These are phyloP conservation scores for Kazachstania viticola DNA, from an alignment of 805 yeast genomes.

Conservation along the genomic window DNA sequence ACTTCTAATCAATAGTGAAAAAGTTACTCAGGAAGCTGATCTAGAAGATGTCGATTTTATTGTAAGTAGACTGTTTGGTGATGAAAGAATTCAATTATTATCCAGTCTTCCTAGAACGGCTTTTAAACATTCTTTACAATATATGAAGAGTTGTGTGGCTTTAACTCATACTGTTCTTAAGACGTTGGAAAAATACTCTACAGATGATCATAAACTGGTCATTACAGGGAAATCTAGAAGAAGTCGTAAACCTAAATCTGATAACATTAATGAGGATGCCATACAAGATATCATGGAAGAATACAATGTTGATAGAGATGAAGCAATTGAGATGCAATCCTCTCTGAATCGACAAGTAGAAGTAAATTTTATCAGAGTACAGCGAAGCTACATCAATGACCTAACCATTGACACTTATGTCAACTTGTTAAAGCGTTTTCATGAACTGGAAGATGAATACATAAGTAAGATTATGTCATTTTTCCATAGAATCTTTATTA, in stretches of 20 bases:
- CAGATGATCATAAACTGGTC: slow-evolving; percentile 39
- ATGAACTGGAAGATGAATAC: slow-evolving; percentile 48
- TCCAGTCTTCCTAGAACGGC: slow-evolving; percentile 53
- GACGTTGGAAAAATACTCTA: slow-evolving; percentile 47
- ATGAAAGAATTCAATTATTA: slow-evolving; percentile 43
- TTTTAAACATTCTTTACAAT: slow-evolving; percentile 48
- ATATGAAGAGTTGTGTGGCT: slow-evolving; percentile 49
- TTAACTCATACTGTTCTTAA: slow-evolving; percentile 54
- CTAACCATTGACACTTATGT: slow-evolving; percentile 56
- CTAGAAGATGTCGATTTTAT: slow-evolving; percentile 42
- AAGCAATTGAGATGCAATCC: slow-evolving; percentile 20
- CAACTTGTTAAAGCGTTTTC: slow-evolving; percentile 45
- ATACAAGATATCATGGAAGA: slow-evolving; percentile 30
- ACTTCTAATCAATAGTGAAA: slow-evolving; percentile 31
- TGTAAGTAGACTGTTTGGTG: slow-evolving; percentile 58
- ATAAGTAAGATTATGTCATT: slow-evolving; percentile 55
- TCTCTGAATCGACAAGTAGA: slow-evolving; percentile 7
- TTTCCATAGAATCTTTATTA: slow-evolving; percentile 59
- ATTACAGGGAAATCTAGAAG: slow-evolving; percentile 36
- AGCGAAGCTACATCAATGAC: slow-evolving; percentile 29
- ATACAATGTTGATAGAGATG: slow-evolving; percentile 22
- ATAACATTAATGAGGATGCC: slow-evolving; percentile 18
- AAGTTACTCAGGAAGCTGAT: slow-evolving; percentile 21
- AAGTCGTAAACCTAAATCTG: slow-evolving; percentile 15
- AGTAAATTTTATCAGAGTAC: slow-evolving; percentile 16